Percentiles rank a stretch among this genome's conserved stretches.
These are phyloP conservation scores for Coemansia sp. DNA, from an alignment of 192 early-diverging fungal genomes.

Conservation along the genomic window DNA sequence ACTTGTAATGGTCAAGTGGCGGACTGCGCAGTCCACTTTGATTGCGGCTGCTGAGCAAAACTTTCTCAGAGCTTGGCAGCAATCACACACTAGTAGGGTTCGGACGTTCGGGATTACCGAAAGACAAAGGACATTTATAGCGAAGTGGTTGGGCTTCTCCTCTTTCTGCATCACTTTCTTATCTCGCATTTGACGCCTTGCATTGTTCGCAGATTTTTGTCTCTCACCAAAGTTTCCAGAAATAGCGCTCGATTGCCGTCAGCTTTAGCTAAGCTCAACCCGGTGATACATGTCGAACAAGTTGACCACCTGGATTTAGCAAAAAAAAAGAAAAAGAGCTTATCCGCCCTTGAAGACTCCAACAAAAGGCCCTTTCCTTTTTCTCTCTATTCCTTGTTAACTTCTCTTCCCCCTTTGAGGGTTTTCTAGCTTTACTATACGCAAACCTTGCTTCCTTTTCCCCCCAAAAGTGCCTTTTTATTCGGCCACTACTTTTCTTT, in stretches of 20 bases:
- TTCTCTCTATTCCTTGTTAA: constrained; percentile 6
- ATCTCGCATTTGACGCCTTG: not conserved
- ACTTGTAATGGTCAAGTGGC: not conserved
- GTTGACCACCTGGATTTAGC: no score
- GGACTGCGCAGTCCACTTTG: not conserved
- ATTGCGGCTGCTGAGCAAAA: not conserved
- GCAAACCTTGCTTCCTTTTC: no score
- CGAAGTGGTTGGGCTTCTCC: not conserved
- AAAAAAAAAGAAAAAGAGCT: no score
- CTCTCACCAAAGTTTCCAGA: not conserved
- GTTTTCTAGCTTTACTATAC: not conserved
- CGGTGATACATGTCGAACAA: no score
- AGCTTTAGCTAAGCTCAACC: not conserved
- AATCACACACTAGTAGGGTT: not conserved
- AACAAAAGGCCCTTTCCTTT: no score
- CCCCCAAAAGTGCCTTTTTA: not conserved
- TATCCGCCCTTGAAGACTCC: no score
- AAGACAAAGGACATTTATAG: not conserved
- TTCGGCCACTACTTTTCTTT: no score
- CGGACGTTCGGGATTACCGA: not conserved
- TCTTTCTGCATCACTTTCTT: not conserved
- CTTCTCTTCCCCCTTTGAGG: not conserved
- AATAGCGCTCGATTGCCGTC: not conserved
- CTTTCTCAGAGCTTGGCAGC: not conserved
- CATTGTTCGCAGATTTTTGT: not conserved